phyloP scores from a whole-genome alignment of 768 basidiomycete genomes.

The Leccinum olivaceopallidum region DNA sequence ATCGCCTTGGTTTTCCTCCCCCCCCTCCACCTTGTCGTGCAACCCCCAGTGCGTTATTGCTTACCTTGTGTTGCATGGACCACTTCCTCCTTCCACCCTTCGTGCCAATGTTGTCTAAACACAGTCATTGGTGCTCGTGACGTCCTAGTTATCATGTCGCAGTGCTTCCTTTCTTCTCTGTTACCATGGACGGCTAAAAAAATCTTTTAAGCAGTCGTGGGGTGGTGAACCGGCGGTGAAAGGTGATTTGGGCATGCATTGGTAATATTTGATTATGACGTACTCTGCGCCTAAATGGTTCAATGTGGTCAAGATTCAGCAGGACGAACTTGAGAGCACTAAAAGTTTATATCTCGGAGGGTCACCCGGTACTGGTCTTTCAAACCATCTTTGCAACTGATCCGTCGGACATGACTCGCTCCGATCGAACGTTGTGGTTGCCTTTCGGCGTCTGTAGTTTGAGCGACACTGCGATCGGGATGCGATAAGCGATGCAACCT shows the following conservation, averaged over 20 bases:
- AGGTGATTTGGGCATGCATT: background rate
- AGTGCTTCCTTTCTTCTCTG: too few species aligned
- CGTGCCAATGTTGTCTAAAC: too few species aligned
- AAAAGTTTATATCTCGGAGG: conserved; percentile 36
- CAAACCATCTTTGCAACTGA: conserved; percentile 83
- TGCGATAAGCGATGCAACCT: conserved; percentile 77
- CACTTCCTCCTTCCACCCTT: too few species aligned
- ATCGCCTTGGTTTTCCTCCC: background rate
- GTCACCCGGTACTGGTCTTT: conserved; percentile 86
- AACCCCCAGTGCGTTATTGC: background rate
- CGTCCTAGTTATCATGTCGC: too few species aligned
- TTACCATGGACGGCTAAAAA: background rate
- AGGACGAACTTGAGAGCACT: conserved; percentile 80
- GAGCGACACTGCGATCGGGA: conserved; percentile 73
- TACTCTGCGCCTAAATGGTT: background rate
- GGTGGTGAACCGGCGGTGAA: background rate
- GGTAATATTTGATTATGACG: background rate
- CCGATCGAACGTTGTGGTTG: conserved; percentile 65
- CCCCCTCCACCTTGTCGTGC: background rate
- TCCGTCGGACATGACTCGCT: conserved; percentile 71
- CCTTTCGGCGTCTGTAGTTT: conserved; percentile 95
- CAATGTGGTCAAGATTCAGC: conserved; percentile 76
- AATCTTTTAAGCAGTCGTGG: background rate
- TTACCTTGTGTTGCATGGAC: too few species aligned
- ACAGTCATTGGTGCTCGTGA: too few species aligned